Base-by-base conservation (phyloP, 2,329 filamentous ascomycete species). In the Claviceps maximensis region DNA sequence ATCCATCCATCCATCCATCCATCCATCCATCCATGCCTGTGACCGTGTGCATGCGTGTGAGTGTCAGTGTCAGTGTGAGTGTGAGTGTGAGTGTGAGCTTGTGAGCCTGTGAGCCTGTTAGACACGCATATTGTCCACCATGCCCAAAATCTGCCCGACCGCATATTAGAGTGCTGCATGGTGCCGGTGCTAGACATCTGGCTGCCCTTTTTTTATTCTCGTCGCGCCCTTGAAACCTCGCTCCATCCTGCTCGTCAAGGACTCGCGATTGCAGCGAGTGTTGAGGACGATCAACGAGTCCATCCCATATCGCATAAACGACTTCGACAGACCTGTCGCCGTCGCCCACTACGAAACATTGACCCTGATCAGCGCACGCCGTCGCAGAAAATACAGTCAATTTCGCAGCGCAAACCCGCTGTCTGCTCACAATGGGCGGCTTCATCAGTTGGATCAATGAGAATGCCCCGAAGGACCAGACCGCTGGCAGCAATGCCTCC, bases 391-490 rank as follows among this genome's bases (percentile, higher is more conserved):
- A 6, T 36, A 15, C 21, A 8, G 8, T 17, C 23, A 9, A 46
- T 10, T 13, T 21, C 49, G 51, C 51, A n/a, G 51, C 51, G 23
- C 50, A 31, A 19, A 49, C 42, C 54, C 45, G 54, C 54, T 53
- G 53, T 56, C 38, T 56, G 59, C 57, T 51, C 58, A 63, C 54
- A 51, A 70, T 70, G 68, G 66, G 67, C 54, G 56, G 59, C 56
- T 70, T 71, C 49, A 67, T 71, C 55, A 66, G 63, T 49, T 71
- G 68, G 68, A 62, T 71, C 56, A 60, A 69, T 52, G 53, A 61
- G 4, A 65, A 69, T 53, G 53, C 66, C 46, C 58, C 62, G 29
- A 49, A 56, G 40, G 58, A 58, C 41, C 50, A 62, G 33, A 57
- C 58, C 27, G 55, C 59, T 51, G 63, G 64, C 49, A 59, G 41